Conservation (phyloP, 2,329 filamentous ascomycete genomes). For the Colletotrichum euphorbiae region DNA sequence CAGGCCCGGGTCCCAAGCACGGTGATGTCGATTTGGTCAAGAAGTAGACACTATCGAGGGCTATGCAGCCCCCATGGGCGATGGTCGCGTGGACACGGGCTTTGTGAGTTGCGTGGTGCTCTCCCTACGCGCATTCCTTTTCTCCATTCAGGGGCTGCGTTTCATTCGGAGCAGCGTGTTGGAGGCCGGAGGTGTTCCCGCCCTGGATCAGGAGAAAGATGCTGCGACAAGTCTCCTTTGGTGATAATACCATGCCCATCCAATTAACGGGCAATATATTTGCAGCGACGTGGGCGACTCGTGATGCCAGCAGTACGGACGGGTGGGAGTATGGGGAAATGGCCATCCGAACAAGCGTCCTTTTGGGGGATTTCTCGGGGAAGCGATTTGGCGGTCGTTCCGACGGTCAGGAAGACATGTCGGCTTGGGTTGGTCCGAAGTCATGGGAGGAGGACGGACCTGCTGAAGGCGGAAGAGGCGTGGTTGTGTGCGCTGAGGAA, state of each 20-base stretch:
- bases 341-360: conserved; percentile 24
- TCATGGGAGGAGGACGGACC: conserved; percentile 12
- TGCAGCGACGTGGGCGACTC: conserved; percentile 28
- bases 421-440: conserved; percentile 36
- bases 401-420: conserved; percentile 27
- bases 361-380: conserved; percentile 30
- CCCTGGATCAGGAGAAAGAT: neutral
- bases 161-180: neutral
- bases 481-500: too few species aligned
- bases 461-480: too few species aligned
- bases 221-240: conserved; percentile 10
- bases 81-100: conserved; percentile 35
- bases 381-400: conserved; percentile 37
- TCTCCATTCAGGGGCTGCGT: conserved; percentile 1
- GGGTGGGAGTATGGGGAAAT: conserved; percentile 19
- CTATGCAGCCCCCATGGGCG: conserved; percentile 33
- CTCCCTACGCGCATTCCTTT: neutral
- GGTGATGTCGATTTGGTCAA: conserved; percentile 23
- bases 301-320: conserved; percentile 29
- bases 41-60: conserved; percentile 33
- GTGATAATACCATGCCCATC: conserved; percentile 25
- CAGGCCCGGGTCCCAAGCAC: conserved; percentile 17
- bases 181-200: neutral
- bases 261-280: conserved; percentile 34
- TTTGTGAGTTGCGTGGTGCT: conserved; percentile 6